Evolutionary conservation across 2,329 filamentous ascomycete genomes (phyloP).

Genomic region (Colletotrichum sp.): DNA sequence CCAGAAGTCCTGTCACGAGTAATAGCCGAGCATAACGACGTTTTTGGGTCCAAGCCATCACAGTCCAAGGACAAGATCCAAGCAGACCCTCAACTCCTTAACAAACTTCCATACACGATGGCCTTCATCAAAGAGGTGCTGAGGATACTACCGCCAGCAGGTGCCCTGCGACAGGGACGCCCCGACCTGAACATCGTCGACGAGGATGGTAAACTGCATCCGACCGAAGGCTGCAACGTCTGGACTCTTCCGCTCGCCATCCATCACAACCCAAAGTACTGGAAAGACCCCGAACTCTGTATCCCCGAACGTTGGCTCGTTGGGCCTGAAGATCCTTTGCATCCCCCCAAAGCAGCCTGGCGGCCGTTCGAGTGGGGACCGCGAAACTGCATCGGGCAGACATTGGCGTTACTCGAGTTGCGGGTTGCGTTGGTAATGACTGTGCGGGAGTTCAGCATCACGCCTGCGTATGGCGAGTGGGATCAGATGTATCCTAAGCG

Average conservation of each 20-base stretch:
- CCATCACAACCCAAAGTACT: constrained; percentile 44
- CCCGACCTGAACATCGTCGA: constrained; percentile 43
- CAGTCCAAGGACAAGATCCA: constrained; percentile 42
- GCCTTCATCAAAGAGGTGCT: constrained; percentile 62
- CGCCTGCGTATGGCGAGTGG: background rate
- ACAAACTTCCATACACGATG: constrained; percentile 54
- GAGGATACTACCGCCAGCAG: constrained; percentile 56
- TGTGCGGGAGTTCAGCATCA: constrained; percentile 47
- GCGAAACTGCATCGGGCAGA: constrained; percentile 49
- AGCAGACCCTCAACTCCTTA: constrained; percentile 49
- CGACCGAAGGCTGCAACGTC: constrained; percentile 49
- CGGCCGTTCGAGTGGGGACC: constrained; percentile 55
- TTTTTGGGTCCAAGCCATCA: constrained; percentile 49
- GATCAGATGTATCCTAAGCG: background rate
- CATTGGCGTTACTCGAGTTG: constrained; percentile 53
- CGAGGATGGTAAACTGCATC: constrained; percentile 44
- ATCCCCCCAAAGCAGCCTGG: constrained; percentile 44
- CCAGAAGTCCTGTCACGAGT: constrained; percentile 26
- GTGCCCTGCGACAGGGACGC: constrained; percentile 42
- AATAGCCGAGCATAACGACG: constrained; percentile 34
- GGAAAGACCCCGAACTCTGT: constrained; percentile 47
- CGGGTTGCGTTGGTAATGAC: constrained; percentile 51
- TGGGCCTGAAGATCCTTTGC: background rate
- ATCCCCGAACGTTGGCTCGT: constrained; percentile 52
- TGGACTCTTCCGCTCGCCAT: constrained; percentile 40